phyloP scores from a whole-genome alignment of 768 basidiomycete genomes.

The Rhodocollybia butyracea region DNA sequence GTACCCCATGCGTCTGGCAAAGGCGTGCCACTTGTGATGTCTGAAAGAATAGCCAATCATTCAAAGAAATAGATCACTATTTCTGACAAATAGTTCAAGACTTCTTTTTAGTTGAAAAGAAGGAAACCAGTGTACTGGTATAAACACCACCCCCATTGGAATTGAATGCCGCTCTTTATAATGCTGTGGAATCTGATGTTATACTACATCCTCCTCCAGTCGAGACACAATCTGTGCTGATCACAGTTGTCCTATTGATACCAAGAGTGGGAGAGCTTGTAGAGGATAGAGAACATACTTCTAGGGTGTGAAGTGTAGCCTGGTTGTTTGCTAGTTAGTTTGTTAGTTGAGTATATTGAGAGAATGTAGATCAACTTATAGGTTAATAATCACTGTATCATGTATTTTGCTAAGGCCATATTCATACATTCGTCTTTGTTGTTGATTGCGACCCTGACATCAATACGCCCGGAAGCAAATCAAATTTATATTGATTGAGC shows the following conservation, averaged over 20 bases:
- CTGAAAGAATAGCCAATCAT: slow-evolving; percentile 69
- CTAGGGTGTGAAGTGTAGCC: slow-evolving; percentile 74
- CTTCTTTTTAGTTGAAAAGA: slow-evolving; percentile 26
- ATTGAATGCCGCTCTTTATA: slow-evolving; percentile 84
- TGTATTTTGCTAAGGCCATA: too few relatives aligned
- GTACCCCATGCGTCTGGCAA: slow-evolving; percentile 73
- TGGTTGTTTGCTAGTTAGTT: slow-evolving; percentile 62
- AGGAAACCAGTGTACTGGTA: slow-evolving; percentile 56
- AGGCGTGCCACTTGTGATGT: slow-evolving; percentile 68
- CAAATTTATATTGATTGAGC: too few relatives aligned
- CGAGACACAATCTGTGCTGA: slow-evolving; percentile 63
- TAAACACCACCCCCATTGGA: slow-evolving; percentile 81
- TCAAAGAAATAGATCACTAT: slow-evolving; percentile 84
- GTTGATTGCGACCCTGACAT: too few relatives aligned
- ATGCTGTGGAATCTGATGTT: slow-evolving; percentile 52
- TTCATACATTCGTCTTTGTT: too few relatives aligned
- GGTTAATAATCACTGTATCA: too few relatives aligned
- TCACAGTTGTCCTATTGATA: slow-evolving; percentile 64
- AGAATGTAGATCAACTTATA: too few relatives aligned
- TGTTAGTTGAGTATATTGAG: too few relatives aligned
- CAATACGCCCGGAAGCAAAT: too few relatives aligned
- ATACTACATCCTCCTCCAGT: slow-evolving; percentile 84
- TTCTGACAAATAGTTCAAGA: slow-evolving; percentile 75
- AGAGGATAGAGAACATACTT: slow-evolving; percentile 64
- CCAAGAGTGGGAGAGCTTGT: slow-evolving; percentile 41